Evolutionary conservation across 164 flowering plant species (phyloP).

Genomic region (Litsea cubeba): DNA sequence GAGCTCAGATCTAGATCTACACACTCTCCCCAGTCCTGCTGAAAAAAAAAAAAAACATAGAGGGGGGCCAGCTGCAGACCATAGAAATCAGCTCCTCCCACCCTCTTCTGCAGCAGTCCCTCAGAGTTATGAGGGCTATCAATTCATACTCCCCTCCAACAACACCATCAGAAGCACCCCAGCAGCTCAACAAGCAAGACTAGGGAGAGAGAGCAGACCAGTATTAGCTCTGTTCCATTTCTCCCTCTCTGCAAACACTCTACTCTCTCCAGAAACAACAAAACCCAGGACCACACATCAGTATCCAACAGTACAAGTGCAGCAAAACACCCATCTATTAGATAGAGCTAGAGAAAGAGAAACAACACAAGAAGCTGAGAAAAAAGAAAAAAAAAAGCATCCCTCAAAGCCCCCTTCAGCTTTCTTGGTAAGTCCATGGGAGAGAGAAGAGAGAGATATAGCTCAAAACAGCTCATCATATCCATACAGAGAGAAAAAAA

Average conservation of each 20-base stretch:
- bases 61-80: neutral
- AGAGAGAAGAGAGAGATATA: neutral
- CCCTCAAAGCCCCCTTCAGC: neutral
- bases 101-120: neutral
- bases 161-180: neutral
- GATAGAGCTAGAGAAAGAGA: neutral
- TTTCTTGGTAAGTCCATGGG: slow-evolving; percentile 2
- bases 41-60: neutral
- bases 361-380: neutral
- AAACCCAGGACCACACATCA: neutral
- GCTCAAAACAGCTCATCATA: neutral
- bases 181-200: neutral
- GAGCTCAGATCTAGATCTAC: slow-evolving; percentile 42
- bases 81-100: neutral
- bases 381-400: neutral
- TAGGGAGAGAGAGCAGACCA: neutral
- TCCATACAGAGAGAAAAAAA: too few relatives aligned
- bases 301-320: neutral
- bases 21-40: slow-evolving; percentile 4
- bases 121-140: slow-evolving; percentile 3
- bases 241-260: slow-evolving; percentile 1
- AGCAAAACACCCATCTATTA: neutral
- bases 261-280: neutral
- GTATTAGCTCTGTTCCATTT: neutral
- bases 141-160: neutral